A percentile compares a stretch with the other conserved stretches of the same genome.
Evolutionary conservation across 768 basidiomycete genomes (phyloP).

Genomic region (Mrakia gelida): DNA sequence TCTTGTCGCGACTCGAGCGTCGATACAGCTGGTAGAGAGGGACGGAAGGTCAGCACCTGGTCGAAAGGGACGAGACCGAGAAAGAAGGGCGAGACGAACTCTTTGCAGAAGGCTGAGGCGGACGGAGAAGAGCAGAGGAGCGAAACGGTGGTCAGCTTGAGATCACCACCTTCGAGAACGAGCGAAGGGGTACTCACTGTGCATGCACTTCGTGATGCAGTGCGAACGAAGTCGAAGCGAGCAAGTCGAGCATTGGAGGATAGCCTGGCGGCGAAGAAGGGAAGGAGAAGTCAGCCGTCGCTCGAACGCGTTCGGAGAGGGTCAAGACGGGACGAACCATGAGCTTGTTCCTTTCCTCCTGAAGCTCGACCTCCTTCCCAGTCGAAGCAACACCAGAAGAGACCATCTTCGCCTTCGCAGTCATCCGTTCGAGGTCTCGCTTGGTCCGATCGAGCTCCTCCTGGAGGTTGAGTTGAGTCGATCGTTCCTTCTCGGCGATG

Average conservation of each 20-base stretch:
- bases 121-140: neutral
- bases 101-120: constrained; percentile 59
- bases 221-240: constrained; percentile 68
- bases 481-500: constrained; percentile 40
- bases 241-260: constrained; percentile 88
- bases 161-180: neutral
- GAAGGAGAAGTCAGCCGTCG: neutral
- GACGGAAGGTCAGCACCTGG: neutral
- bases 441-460: constrained; percentile 41
- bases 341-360: constrained; percentile 40
- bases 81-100: constrained; percentile 23
- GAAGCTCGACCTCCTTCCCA: constrained; percentile 34
- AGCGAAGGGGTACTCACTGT: constrained; percentile 59
- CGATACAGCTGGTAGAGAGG: constrained; percentile 55
- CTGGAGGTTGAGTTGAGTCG: constrained; percentile 36
- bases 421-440: constrained; percentile 39
- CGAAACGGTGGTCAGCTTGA: constrained; percentile 51
- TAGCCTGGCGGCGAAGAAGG: constrained; percentile 52
- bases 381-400: constrained; percentile 25
- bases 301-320: neutral
- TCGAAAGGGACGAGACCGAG: neutral
- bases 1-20: constrained; percentile 77
- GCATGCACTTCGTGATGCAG: constrained; percentile 83
- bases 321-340: constrained; percentile 36
- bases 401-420: constrained; percentile 41